Percentiles rank a stretch among this genome's conserved stretches.
phyloP scores from a whole-genome alignment of 2,329 filamentous ascomycete species.

The Myotisia sp. region DNA sequence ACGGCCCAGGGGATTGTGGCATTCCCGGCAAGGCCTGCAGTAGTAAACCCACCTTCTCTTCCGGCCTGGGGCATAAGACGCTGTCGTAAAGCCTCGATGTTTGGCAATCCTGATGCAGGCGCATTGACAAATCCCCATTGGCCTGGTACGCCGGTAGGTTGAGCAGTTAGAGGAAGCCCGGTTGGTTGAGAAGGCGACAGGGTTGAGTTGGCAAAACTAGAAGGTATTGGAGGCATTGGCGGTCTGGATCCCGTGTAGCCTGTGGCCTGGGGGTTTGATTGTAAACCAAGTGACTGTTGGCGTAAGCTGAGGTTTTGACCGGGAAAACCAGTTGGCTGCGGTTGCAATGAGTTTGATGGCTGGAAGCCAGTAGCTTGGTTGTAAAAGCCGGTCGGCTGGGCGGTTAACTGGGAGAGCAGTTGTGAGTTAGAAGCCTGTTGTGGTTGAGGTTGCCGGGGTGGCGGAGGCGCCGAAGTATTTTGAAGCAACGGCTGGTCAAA shows the following conservation, averaged over 20 bases:
- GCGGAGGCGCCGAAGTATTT: constrained; percentile 36
- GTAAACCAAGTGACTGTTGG: constrained; percentile 56
- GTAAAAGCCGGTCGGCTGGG: constrained; percentile 37
- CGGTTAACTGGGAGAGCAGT: constrained; percentile 43
- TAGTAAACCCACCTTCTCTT: constrained; percentile 72
- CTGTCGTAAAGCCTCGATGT: constrained; percentile 81
- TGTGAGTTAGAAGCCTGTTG: constrained; percentile 57
- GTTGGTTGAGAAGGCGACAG: constrained; percentile 51
- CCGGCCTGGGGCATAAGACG: constrained; percentile 97
- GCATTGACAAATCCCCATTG: constrained; percentile 99
- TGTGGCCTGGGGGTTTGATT: constrained; percentile 56
- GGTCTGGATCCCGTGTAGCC: constrained; percentile 69
- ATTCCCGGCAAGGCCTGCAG: constrained; percentile 76
- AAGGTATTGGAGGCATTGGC: constrained; percentile 72
- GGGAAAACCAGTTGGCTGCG: constrained; percentile 32
- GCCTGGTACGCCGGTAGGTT: constrained; percentile 81
- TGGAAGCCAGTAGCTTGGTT: constrained; percentile 56
- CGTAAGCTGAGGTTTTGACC: constrained; percentile 42
- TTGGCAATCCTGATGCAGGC: constrained; percentile 74
- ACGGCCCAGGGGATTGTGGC: constrained; percentile 97
- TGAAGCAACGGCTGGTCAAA: constrained; percentile 46
- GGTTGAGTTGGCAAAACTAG: constrained; percentile 50
- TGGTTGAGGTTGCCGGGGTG: constrained; percentile 51
- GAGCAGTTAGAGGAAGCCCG: constrained; percentile 63
- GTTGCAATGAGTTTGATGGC: constrained; percentile 31